These are phyloP conservation scores for Toxoplasma gondii DNA, from an alignment of 169 alveolate genomes.

Conservation along the genomic window DNA sequence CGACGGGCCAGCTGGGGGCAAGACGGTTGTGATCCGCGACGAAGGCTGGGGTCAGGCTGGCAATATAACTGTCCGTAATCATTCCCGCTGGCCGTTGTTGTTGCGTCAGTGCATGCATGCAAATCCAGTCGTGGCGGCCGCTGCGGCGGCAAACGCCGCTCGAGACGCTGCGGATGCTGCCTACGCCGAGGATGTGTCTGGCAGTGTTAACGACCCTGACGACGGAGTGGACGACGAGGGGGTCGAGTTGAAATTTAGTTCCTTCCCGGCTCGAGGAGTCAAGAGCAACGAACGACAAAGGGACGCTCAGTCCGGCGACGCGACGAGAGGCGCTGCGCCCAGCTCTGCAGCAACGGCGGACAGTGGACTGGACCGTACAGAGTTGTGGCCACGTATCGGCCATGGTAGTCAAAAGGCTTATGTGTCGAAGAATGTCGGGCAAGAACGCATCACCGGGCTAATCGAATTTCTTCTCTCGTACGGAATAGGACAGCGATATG, in stretches of 20 bases:
- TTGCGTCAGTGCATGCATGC: slow-evolving; percentile 41
- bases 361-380: neutral
- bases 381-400: neutral
- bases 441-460: neutral
- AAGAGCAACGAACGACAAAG: neutral
- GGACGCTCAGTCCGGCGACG: too few relatives aligned
- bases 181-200: too few relatives aligned
- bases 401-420: neutral
- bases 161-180: neutral
- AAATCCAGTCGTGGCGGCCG: neutral
- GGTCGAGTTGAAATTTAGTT: neutral
- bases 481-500: neutral
- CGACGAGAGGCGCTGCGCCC: too few relatives aligned
- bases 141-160: neutral
- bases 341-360: neutral
- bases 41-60: neutral
- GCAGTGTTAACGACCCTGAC: neutral
- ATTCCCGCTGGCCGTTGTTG: neutral
- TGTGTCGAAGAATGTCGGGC: neutral
- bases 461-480: slow-evolving; percentile 10
- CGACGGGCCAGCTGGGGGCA: slow-evolving; percentile 17
- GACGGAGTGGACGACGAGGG: neutral
- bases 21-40: slow-evolving; percentile 8
- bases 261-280: neutral
- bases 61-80: neutral